Evolutionary conservation across 202 grass and related monocot species (phyloP).

Genomic region (Digitaria exilis): DNA sequence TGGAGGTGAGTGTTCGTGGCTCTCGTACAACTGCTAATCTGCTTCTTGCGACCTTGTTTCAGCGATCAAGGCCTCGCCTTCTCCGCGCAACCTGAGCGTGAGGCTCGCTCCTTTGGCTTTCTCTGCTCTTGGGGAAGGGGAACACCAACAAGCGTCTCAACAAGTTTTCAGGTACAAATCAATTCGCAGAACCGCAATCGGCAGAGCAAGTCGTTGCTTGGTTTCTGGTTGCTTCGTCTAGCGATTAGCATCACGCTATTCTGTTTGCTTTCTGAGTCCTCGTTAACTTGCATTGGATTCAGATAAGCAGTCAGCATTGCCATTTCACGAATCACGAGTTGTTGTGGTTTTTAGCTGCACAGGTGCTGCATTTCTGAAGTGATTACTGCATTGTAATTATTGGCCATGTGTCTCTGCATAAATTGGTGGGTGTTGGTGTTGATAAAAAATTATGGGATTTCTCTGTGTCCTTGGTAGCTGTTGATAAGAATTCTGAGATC

Average conservation of each 20-base stretch:
- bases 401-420: background rate
- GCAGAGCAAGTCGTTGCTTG: background rate
- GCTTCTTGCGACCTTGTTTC: background rate
- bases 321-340: background rate
- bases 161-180: background rate
- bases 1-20: background rate
- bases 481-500: too few species aligned
- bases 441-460: background rate
- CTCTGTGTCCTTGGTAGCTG: background rate
- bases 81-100: background rate
- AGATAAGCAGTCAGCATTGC: background rate
- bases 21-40: background rate
- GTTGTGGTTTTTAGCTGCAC: background rate
- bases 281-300: background rate
- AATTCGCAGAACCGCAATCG: background rate
- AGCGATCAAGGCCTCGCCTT: background rate
- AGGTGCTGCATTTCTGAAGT: background rate
- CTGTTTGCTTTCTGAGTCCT: background rate
- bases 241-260: background rate
- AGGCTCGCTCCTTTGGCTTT: background rate
- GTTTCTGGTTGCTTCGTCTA: background rate
- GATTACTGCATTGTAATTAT: background rate
- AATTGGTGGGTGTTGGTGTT: too few species aligned
- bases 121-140: background rate
- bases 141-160: background rate